phyloP scores from a whole-genome alignment of 1,284 basidiomycete species.

The Tilletia caries region DNA sequence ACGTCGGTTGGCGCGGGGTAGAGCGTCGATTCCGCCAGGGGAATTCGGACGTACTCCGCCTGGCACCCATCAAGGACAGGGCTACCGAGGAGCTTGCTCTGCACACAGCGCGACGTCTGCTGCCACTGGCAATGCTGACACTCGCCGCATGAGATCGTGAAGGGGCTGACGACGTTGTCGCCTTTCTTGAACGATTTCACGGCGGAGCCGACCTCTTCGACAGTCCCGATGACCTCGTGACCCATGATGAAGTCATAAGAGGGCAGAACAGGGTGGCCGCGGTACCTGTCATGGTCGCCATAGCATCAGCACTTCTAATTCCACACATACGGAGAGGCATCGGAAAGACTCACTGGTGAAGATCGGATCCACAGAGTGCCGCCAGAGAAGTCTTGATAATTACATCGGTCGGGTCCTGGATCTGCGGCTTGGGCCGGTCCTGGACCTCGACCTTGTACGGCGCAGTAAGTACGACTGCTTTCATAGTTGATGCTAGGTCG shows the following conservation, averaged over 20 bases:
- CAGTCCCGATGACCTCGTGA: conserved; percentile 78
- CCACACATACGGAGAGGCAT: too few relatives aligned
- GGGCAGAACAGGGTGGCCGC: conserved; percentile 60
- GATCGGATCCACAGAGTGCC: conserved; percentile 75
- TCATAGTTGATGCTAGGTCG: conserved; percentile 30
- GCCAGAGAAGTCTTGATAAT: conserved; percentile 52
- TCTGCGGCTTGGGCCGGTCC: conserved; percentile 41
- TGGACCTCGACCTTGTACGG: conserved; percentile 38
- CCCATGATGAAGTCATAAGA: conserved; percentile 57
- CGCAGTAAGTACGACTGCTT: conserved; percentile 42
- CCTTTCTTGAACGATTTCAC: conserved; percentile 69
- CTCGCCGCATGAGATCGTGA: conserved; percentile 69
- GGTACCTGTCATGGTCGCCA: conserved; percentile 52
- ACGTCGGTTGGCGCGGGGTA: conserved; percentile 63
- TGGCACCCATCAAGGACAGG: conserved; percentile 73
- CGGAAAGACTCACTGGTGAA: conserved; percentile 60
- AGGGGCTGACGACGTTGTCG: conserved; percentile 81
- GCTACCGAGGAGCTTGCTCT: conserved; percentile 69
- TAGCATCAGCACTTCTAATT: too few relatives aligned
- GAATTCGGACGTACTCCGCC: conserved; percentile 76
- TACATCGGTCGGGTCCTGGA: conserved; percentile 33
- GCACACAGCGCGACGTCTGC: conserved; percentile 71
- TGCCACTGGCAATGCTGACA: conserved; percentile 67
- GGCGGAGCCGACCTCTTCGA: conserved; percentile 68
- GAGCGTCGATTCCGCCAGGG: conserved; percentile 73